A percentile compares a stretch with the other conserved stretches of the same genome.
phyloP scores from a whole-genome alignment of 164 flowering plant species.

The Stephania japonica region DNA sequence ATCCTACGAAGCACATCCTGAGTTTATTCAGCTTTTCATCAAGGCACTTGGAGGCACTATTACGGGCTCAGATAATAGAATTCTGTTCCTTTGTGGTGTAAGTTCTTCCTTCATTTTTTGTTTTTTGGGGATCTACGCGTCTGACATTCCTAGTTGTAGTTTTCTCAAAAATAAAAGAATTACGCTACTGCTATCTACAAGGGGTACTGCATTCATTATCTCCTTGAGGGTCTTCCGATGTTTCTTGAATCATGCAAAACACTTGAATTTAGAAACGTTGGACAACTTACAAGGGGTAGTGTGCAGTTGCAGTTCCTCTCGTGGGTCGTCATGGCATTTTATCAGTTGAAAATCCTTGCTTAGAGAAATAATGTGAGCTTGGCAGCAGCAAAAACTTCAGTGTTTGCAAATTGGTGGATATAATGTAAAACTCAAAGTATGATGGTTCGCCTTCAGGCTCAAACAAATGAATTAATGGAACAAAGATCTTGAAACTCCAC shows the following conservation, averaged over 20 bases:
- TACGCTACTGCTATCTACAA: no score
- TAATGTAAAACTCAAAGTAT: background rate
- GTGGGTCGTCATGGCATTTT: no score
- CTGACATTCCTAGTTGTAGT: no score
- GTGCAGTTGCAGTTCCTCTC: no score
- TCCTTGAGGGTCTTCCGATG: no score
- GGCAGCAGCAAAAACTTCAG: background rate
- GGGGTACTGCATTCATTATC: no score
- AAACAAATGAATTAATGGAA: background rate
- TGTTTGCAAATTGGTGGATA: background rate
- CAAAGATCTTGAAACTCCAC: background rate
- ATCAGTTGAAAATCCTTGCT: no score
- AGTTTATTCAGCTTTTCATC: slow-evolving; percentile 61
- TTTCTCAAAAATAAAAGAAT: no score
- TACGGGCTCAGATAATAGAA: slow-evolving; percentile 52
- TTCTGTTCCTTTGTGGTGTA: slow-evolving; percentile 97
- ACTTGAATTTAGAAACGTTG: no score
- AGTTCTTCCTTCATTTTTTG: slow-evolving; percentile 16
- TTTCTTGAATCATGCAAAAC: no score
- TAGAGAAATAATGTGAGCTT: background rate
- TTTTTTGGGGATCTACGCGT: no score
- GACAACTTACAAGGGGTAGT: no score
- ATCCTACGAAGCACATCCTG: slow-evolving; percentile 77
- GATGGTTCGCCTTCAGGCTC: background rate
- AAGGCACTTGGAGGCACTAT: slow-evolving; percentile 79